Evolutionary conservation across 495 filamentous ascomycete genomes (phyloP).

Genomic region (Talaromyces stipitatus): DNA sequence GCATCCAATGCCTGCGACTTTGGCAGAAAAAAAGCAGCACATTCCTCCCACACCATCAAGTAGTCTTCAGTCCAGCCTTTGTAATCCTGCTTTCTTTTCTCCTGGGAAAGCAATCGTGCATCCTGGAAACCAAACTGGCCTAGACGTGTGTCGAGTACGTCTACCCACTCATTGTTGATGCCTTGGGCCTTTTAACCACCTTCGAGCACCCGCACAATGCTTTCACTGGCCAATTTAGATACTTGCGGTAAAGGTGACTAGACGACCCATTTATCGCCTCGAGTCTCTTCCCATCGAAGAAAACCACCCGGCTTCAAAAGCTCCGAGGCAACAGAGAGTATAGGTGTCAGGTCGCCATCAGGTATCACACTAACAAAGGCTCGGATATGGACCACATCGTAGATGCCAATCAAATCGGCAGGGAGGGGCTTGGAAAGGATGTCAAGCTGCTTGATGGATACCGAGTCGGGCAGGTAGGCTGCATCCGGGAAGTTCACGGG

Average conservation of each 20-base stretch:
- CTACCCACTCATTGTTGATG: background rate
- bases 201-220: slow-evolving; percentile 1
- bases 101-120: background rate
- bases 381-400: slow-evolving; percentile 1
- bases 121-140: background rate
- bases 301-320: background rate
- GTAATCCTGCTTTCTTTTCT: background rate
- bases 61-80: slow-evolving; percentile 1
- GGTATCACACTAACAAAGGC: slow-evolving; percentile 2
- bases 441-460: background rate
- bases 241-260: slow-evolving; percentile 2
- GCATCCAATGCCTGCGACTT: background rate
- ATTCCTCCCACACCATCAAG: slow-evolving; percentile 2
- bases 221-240: background rate
- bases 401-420: background rate
- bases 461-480: background rate
- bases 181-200: background rate
- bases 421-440: background rate
- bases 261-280: slow-evolving; percentile 1
- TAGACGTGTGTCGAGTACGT: background rate
- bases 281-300: background rate
- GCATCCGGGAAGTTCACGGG: slow-evolving; percentile 1
- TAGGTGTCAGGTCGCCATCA: background rate
- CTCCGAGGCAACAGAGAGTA: background rate
- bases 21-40: background rate